Evolutionary conservation across 257 asterid species (phyloP).

Genomic region (Gardenia jasminoides): DNA sequence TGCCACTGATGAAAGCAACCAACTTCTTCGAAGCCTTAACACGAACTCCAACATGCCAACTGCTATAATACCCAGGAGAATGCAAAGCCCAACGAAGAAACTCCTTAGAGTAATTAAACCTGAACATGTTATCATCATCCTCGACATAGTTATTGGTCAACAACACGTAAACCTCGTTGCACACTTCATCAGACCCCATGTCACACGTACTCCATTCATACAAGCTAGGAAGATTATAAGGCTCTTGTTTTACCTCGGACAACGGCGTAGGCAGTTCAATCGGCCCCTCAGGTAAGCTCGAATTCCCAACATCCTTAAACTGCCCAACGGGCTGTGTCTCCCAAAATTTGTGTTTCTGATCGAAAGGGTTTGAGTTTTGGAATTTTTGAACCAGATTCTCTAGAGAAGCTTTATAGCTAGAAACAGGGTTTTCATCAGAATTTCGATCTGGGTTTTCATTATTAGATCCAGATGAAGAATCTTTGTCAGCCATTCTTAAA

Average conservation of each 20-base stretch:
- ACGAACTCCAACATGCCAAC: slow-evolving; percentile 89
- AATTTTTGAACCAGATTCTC: slow-evolving; percentile 40
- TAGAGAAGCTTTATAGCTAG: slow-evolving; percentile 29
- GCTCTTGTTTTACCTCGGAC: slow-evolving; percentile 82
- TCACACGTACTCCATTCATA: slow-evolving; percentile 89
- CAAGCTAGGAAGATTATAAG: slow-evolving; percentile 75
- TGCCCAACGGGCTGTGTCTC: slow-evolving; percentile 94
- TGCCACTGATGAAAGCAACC: slow-evolving; percentile 86
- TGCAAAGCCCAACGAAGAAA: slow-evolving; percentile 89
- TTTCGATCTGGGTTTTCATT: slow-evolving; percentile 34
- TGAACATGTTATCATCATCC: slow-evolving; percentile 83
- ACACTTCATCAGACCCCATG: slow-evolving; percentile 64
- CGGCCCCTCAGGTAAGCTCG: slow-evolving; percentile 76
- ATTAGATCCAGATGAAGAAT: slow-evolving; percentile 37
- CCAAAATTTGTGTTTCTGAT: slow-evolving; percentile 76
- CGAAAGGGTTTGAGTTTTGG: slow-evolving; percentile 26
- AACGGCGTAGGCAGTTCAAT: slow-evolving; percentile 65
- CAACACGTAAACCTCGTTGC: slow-evolving; percentile 68
- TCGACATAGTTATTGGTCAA: slow-evolving; percentile 73
- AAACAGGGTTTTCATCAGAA: slow-evolving; percentile 27
- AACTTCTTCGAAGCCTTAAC: slow-evolving; percentile 74
- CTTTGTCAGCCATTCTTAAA: slow-evolving; percentile 37
- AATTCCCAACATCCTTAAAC: slow-evolving; percentile 74
- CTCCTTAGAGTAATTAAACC: slow-evolving; percentile 88
- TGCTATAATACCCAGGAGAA: slow-evolving; percentile 64